Evolutionary conservation across 2,329 filamentous ascomycete genomes (phyloP).

Genomic region (Ophiostoma quercus): DNA sequence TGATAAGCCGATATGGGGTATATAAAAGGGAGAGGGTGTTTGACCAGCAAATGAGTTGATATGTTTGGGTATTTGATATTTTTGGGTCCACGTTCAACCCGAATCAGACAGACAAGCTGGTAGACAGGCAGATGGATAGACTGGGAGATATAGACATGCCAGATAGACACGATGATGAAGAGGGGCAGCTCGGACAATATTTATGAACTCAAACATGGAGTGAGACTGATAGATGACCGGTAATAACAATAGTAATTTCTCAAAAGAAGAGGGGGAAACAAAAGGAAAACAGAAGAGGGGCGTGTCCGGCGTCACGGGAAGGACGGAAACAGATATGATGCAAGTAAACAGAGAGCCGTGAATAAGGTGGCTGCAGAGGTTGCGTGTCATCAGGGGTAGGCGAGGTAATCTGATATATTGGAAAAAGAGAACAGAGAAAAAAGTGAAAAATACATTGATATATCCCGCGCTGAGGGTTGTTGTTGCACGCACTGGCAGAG

Average conservation of each 20-base stretch:
- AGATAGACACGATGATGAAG: not conserved
- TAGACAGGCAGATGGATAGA: too few species aligned
- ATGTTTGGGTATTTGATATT: not conserved
- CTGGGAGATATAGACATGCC: not conserved
- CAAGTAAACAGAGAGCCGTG: not conserved
- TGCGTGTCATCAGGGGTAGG: conserved; percentile 19
- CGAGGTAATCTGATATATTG: not conserved
- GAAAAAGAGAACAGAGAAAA: not conserved
- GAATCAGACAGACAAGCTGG: not conserved
- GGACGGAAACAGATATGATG: conserved; percentile 9
- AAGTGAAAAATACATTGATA: not conserved
- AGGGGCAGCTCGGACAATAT: not conserved
- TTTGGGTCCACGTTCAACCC: not conserved
- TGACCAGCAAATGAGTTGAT: conserved; percentile 4
- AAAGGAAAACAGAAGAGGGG: not conserved
- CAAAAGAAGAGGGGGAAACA: not conserved
- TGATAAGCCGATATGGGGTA: not conserved
- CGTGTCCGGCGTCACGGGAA: conserved; percentile 12
- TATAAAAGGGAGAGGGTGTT: not conserved
- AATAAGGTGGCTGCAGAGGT: conserved; percentile 9
- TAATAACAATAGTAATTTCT: not conserved
- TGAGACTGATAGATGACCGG: not conserved
- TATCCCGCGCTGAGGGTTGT: too few species aligned
- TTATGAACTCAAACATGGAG: conserved; percentile 2
- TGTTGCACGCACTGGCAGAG: not conserved